Evolutionary conservation across 2,329 filamentous ascomycete genomes (phyloP), one percentile per base, ranked within the genome.

Genomic region (Claviceps sp.): DNA sequence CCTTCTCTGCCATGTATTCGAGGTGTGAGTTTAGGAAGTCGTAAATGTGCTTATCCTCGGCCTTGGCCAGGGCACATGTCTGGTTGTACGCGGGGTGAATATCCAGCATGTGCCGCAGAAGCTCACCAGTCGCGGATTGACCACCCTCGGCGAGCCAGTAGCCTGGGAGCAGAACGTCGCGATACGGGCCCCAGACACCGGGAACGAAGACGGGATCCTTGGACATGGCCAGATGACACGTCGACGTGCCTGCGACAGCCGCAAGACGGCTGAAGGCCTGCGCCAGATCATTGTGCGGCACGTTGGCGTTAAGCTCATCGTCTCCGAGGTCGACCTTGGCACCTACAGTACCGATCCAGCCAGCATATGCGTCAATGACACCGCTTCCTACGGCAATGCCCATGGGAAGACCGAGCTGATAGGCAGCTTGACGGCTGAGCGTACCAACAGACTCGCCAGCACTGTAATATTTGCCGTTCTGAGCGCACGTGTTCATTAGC

Each of bases 311-410:
- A 41, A 91, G 76, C 47, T 85, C 77, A 52, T 85, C 80, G 38
- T 65, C 60, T 42, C 77, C 75, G 16, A 94, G 78, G 58, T 89
- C 79, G 60, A 96, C 88, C 68, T 96, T 96, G 55, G 93, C 91
- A 54, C 93, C 93, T n/a, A 98, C 93, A 1, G 93, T 97, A 55
- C 93, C 93, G 59, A 98, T 93, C 93, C 93, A 98, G 57, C 93
- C 93, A 54, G 93, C 93, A 63, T 98, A 98, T 18, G 93, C 93
- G 66, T 98, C 93, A 63, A 98, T 98, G 57, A 98, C 93, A 67
- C 90, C 90, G 63, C 89, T 95, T 51, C 93, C 93, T 52, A 98
- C 86, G 18, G 93, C 89, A 59, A 96, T 93, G 41, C 90, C 91
- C 20, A 85, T 76, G 5, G 85, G 85, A 3, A 98, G 77, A 7